These are phyloP conservation scores for Tylopilus cervinicoccineus DNA, from an alignment of 768 basidiomycete genomes.

Conservation along the genomic window DNA sequence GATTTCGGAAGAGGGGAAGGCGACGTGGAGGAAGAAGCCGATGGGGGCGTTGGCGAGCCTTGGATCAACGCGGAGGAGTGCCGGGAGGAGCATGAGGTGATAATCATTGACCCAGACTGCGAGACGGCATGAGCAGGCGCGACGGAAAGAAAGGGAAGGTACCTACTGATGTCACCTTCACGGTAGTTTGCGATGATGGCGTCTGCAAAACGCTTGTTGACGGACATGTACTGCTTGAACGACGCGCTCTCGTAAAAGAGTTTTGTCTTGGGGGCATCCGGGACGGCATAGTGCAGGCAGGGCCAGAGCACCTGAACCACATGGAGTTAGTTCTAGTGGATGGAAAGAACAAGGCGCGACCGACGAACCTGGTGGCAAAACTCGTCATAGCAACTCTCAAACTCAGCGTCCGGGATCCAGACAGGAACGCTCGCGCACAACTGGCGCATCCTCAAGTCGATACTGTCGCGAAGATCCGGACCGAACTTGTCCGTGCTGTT, in stretches of 20 bases:
- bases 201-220: constrained; percentile 89
- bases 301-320: constrained; percentile 69
- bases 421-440: constrained; percentile 49
- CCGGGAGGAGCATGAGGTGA: constrained; percentile 90
- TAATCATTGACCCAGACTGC: constrained; percentile 90
- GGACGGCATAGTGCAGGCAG: constrained; percentile 79
- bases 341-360: not conserved
- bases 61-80: constrained; percentile 67
- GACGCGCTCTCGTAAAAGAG: constrained; percentile 74
- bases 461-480: constrained; percentile 49
- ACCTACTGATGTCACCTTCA: constrained; percentile 78
- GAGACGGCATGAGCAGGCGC: constrained; percentile 1
- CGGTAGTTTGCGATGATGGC: constrained; percentile 75
- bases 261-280: constrained; percentile 84
- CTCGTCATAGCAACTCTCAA: constrained; percentile 76
- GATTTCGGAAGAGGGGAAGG: constrained; percentile 94
- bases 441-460: constrained; percentile 48
- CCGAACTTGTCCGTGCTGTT: constrained; percentile 62
- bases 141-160: not conserved
- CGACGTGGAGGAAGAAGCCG: constrained; percentile 95
- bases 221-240: constrained; percentile 82
- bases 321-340: constrained; percentile 17
- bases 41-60: constrained; percentile 43
- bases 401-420: constrained; percentile 81
- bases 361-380: constrained; percentile 74